Base-by-base conservation (phyloP, 2,329 filamentous ascomycete genomes). In the Penicillium brevicompactum region DNA sequence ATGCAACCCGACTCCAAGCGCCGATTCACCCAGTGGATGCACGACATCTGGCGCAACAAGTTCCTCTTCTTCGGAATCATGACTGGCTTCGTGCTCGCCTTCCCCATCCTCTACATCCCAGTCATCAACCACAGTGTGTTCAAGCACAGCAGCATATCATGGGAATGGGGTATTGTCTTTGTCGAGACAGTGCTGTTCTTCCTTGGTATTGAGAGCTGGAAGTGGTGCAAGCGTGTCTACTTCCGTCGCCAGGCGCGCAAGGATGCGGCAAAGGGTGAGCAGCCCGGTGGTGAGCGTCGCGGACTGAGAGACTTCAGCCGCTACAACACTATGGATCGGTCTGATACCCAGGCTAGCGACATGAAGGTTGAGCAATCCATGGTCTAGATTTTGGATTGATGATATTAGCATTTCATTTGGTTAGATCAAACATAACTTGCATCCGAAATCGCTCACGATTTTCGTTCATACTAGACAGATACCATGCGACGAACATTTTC, bases 101-200 rank as follows among this genome's bases (percentile, higher is more conserved):
- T 87, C 59, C 84, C 84, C 0, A 80, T 82, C 4, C 72, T 87
- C 0, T 91, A 91, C 64, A 89, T 90, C 49, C 88, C 88, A 0
- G 83, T 83, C 10, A 78, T 90, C 63, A 89, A 88, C 68, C 78
- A 80, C 7, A 74, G 77, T 1, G 86, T 90, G 0, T 89, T 89
- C 71, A 82, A 86, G 66, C 87, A 90, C 61, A 80, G 74, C 2
- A 81, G 82, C 0, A 89, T 90, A 53, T 79, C 74, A 6, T 87
- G 85, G 86, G 87, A 90, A 68, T 90, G 87, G 87, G 84, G 77
- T 0, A 80, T 90, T 43, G 84, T 89, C 1, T 84, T 90, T 56
- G 74, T 87, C 34, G 81, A 81, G 21, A 78, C 82, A 0, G 67
- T 81, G 0, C 64, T 89, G 3, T 91, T 90, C 75, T 84, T 90